phyloP scores from a whole-genome alignment of 768 basidiomycete genomes.

The Termitomyces sp. region DNA sequence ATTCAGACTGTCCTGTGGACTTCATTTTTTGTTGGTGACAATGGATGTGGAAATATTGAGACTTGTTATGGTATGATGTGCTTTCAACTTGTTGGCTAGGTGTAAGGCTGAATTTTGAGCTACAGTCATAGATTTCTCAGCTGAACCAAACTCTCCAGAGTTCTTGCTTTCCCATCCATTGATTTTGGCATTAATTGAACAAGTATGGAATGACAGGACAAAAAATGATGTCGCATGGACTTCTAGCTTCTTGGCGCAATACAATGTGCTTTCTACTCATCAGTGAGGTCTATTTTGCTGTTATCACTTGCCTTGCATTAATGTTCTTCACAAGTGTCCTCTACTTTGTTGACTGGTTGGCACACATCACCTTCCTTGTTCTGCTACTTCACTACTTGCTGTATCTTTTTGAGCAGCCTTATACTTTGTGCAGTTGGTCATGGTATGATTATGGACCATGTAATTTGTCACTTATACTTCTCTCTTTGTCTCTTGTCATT shows the following conservation, averaged over 20 bases:
- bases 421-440: conserved; percentile 14
- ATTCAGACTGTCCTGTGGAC: conserved; percentile 47
- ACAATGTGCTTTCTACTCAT: conserved; percentile 38
- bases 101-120: too few species aligned
- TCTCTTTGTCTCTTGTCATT: conserved; percentile 30
- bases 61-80: too few species aligned
- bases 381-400: conserved; percentile 36
- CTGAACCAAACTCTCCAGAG: conserved; percentile 23
- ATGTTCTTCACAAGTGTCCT: conserved; percentile 26
- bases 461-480: conserved; percentile 31
- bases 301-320: neutral
- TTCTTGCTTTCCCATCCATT: conserved; percentile 35
- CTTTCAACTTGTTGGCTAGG: too few species aligned
- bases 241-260: conserved; percentile 15
- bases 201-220: conserved; percentile 34
- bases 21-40: too few species aligned
- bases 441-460: conserved; percentile 22
- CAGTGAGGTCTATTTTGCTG: conserved; percentile 32
- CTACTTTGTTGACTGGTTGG: conserved; percentile 37
- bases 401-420: conserved; percentile 29
- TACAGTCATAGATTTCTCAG: too few species aligned
- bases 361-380: conserved; percentile 32
- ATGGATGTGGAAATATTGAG: too few species aligned
- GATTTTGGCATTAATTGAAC: conserved; percentile 29
- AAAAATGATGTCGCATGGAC: neutral